phyloP scores from a whole-genome alignment of 345 rosid species.

The Ceriops zippeliana region DNA sequence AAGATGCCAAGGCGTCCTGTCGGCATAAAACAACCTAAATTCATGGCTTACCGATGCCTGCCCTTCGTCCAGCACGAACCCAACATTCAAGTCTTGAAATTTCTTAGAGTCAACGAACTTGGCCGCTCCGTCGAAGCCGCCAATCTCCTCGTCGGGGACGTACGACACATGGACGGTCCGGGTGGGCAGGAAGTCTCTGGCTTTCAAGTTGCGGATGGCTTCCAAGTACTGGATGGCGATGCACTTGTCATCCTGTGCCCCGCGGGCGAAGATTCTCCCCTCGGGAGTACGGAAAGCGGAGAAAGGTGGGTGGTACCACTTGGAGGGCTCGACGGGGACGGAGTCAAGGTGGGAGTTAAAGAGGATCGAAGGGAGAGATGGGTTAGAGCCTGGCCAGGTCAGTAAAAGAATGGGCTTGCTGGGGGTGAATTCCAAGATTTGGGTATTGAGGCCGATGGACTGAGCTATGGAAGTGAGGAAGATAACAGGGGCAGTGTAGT shows the following conservation, averaged over 20 bases:
- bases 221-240: slow-evolving; percentile 77
- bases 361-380: slow-evolving; percentile 65
- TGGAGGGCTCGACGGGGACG: slow-evolving; percentile 74
- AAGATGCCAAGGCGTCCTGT: slow-evolving; percentile 62
- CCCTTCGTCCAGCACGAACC: slow-evolving; percentile 83
- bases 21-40: slow-evolving; percentile 70
- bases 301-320: slow-evolving; percentile 86
- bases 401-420: slow-evolving; percentile 56
- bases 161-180: slow-evolving; percentile 64
- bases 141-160: slow-evolving; percentile 85
- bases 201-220: slow-evolving; percentile 59
- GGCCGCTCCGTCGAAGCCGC: slow-evolving; percentile 60
- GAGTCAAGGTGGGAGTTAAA: slow-evolving; percentile 94
- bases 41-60: slow-evolving; percentile 68
- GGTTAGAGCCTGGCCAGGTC: slow-evolving; percentile 73
- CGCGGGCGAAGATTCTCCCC: slow-evolving; percentile 73
- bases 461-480: slow-evolving; percentile 53
- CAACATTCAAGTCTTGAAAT: slow-evolving; percentile 65
- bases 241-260: slow-evolving; percentile 90
- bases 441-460: slow-evolving; percentile 48
- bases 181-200: slow-evolving; percentile 39
- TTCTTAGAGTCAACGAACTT: slow-evolving; percentile 54
- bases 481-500: slow-evolving; percentile 55
- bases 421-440: slow-evolving; percentile 43
- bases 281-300: slow-evolving; percentile 52